A percentile compares a stretch with the other conserved stretches of the same genome.
phyloP scores from a whole-genome alignment of 306 rosid species.

The Citrullus colocynthis region DNA sequence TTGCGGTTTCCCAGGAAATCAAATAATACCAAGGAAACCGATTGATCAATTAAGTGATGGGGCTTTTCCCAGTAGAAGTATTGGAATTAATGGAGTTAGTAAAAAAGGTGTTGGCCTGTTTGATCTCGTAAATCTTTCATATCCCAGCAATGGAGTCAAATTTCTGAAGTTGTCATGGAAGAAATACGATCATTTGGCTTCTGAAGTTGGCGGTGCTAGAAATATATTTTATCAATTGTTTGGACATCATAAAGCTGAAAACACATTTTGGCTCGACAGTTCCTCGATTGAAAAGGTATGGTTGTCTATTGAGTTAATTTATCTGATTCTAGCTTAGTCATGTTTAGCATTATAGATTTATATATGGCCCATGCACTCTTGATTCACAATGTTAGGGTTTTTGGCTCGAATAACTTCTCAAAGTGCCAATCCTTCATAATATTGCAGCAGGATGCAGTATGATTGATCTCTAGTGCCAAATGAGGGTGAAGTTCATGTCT shows the following conservation, averaged over 20 bases:
- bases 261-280: slow-evolving; percentile 97
- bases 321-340: background rate
- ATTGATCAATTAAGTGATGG: slow-evolving; percentile 18
- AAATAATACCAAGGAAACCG: slow-evolving; percentile 19
- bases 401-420: background rate
- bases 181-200: slow-evolving; percentile 55
- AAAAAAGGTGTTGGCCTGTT: slow-evolving; percentile 19
- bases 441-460: background rate
- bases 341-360: background rate
- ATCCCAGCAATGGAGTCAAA: slow-evolving; percentile 34
- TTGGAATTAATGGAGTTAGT: slow-evolving; percentile 14
- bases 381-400: background rate
- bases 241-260: slow-evolving; percentile 63
- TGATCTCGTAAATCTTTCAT: slow-evolving; percentile 24
- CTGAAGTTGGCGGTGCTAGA: slow-evolving; percentile 74
- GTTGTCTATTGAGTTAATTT: slow-evolving; percentile 8
- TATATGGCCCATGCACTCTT: background rate
- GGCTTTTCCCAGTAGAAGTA: slow-evolving; percentile 16
- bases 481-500: background rate
- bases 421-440: background rate
- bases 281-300: slow-evolving; percentile 86
- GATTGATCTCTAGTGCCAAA: background rate
- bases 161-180: slow-evolving; percentile 74
- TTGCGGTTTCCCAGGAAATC: slow-evolving; percentile 27
- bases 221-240: slow-evolving; percentile 61